Percentiles rank a stretch among this genome's conserved stretches.
These are phyloP conservation scores for Dichotomopilus funicola DNA, from an alignment of 2,329 filamentous ascomycete species.

Conservation along the genomic window DNA sequence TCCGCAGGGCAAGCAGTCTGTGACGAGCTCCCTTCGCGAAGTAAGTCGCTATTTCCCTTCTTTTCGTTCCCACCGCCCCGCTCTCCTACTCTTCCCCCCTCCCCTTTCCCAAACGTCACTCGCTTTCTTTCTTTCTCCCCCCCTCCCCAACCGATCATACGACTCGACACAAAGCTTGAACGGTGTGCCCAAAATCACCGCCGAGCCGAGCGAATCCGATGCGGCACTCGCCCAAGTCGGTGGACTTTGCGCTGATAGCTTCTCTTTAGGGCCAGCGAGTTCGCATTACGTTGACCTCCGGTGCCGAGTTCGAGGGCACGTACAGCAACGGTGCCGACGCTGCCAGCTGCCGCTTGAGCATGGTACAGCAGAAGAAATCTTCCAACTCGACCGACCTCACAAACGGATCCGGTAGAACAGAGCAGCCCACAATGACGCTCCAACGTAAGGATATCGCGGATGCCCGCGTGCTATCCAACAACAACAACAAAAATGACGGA, in stretches of 20 bases:
- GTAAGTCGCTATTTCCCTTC: constrained; percentile 20
- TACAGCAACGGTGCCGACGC: constrained; percentile 26
- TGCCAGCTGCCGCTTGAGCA: constrained; percentile 26
- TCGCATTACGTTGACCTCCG: constrained; percentile 25
- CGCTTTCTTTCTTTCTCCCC: constrained; percentile 1
- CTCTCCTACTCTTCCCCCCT: not conserved
- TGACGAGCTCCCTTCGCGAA: constrained; percentile 28
- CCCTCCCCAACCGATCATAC: not conserved
- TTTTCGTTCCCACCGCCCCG: constrained; percentile 1
- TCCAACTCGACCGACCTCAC: constrained; percentile 25
- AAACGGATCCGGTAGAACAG: constrained; percentile 28
- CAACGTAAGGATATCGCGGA: constrained; percentile 30
- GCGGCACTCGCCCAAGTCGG: not conserved
- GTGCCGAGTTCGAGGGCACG: constrained; percentile 29
- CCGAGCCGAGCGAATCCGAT: constrained; percentile 8
- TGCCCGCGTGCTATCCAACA: constrained; percentile 24
- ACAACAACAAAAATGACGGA: constrained; percentile 30
- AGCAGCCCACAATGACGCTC: constrained; percentile 29
- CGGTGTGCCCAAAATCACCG: constrained; percentile 5
- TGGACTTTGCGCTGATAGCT: constrained; percentile 7
- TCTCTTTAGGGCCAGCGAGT: constrained; percentile 28
- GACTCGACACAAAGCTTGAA: not conserved
- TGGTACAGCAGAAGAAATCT: constrained; percentile 31
- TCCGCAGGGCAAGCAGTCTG: constrained; percentile 24
- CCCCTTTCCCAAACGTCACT: too few relatives aligned